Evolutionary conservation across 2,329 filamentous ascomycete species (phyloP), one percentile per base, ranked within the genome.

Genomic region (Pyrenochaeta sp.): DNA sequence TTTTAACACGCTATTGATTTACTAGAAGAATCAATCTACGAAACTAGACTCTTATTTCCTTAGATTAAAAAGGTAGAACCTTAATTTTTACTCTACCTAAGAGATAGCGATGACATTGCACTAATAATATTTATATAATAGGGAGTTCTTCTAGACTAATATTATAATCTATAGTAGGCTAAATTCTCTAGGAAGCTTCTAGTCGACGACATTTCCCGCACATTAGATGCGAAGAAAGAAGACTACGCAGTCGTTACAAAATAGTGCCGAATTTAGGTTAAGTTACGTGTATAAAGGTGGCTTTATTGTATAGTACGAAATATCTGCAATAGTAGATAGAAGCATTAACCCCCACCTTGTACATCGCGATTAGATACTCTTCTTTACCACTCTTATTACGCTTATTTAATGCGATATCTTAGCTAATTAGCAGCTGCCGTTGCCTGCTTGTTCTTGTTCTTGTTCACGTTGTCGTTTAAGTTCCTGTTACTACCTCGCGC

Each of bases 41-140:
- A 42, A 9, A 31, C 32, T 6, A 37, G 29, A 14, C 28, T 28
- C 3, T 28, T 40, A 7, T 51, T 47, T 15, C 22, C 37, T 13
- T 43, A 42, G 37, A 46, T 44, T 10, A 35, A 41, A n/a, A 22
- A 23, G 20, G 23, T 35, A 3, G 39, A 44, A 6, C 8, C 38
- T 7, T 41, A 49, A 19, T 55, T 50, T 29, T 24, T 55, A 6
- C 41, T 52, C 4, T 35, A 35, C 6, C 26, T 55, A 13, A 41
- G 29, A 24, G 14, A 32, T 7, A 44, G 41, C 6, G 34, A 52
- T 11, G 15, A 14, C 19, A 29, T 52, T n/a, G 51, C 51, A 4
- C 27, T 52, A 29, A 32, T 38, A 14, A 45, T 50, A 5, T 53
- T 55, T 31, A 55, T 55, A 48, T 30, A 47, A 7, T 55, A 48